Percentiles rank a stretch among this genome's conserved stretches.
Conservation (phyloP, 2,329 filamentous ascomycete genomes). For the Colletotrichum limetticola region DNA sequence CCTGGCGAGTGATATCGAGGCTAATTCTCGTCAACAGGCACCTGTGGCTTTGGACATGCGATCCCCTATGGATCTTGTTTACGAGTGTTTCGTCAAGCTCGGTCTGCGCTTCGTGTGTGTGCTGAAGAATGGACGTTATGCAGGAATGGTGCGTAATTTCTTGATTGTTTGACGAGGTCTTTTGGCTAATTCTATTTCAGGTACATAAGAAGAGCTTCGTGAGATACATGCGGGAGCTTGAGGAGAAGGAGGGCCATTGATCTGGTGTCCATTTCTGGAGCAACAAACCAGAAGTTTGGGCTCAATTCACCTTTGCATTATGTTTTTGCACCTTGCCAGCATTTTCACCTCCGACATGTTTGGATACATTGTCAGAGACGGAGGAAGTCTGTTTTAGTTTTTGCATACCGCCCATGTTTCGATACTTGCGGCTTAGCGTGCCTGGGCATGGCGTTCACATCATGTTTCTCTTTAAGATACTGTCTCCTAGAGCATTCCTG, state of each 20-base stretch:
- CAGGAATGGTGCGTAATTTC: conserved; percentile 77
- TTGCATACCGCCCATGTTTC: not conserved
- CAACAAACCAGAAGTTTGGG: not conserved
- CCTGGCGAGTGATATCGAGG: not conserved
- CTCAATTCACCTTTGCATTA: not conserved
- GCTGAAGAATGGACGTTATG: conserved; percentile 83
- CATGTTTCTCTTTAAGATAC: not conserved
- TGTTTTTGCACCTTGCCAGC: not conserved
- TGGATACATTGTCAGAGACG: not conserved
- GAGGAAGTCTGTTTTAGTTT: not conserved
- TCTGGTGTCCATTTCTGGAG: not conserved
- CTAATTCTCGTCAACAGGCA: conserved; percentile 58
- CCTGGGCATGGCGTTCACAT: not conserved
- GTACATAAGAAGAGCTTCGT: conserved; percentile 97
- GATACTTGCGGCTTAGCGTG: not conserved
- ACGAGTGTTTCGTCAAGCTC: conserved; percentile 95
- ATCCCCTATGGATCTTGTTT: conserved; percentile 93
- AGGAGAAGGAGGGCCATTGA: conserved; percentile 57
- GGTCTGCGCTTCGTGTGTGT: conserved; percentile 94
- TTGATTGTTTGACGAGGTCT: not conserved
- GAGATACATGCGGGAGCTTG: conserved; percentile 88
- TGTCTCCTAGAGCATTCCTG: not conserved
- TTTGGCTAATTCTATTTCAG: conserved; percentile 50
- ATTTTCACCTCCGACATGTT: not conserved
- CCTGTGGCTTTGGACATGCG: conserved; percentile 89